Evolutionary conservation across 441 rosid genomes (phyloP).

Genomic region (Isatis lusitanica): DNA sequence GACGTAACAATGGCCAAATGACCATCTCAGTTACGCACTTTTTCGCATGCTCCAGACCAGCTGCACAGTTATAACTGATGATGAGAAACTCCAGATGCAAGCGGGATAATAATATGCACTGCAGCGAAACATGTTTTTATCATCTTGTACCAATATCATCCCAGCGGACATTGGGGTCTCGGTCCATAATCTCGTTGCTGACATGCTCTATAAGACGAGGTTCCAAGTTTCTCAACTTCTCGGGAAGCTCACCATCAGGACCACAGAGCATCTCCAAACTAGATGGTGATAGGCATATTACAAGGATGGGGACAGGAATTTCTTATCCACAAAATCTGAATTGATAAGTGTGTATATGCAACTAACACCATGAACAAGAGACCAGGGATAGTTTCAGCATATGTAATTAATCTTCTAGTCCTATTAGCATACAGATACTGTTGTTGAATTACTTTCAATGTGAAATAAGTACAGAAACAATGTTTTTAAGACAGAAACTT

Average conservation of each 20-base stretch:
- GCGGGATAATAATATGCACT: slow-evolving; percentile 9
- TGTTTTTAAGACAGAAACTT: not conserved
- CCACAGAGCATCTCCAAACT: slow-evolving; percentile 95
- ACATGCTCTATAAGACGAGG: slow-evolving; percentile 96
- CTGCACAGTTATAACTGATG: slow-evolving; percentile 43
- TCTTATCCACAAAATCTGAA: slow-evolving; percentile 11
- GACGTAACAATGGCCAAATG: slow-evolving; percentile 93
- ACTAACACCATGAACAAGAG: slow-evolving; percentile 20
- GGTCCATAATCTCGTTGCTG: slow-evolving; percentile 96
- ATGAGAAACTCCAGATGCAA: slow-evolving; percentile 28
- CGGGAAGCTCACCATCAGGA: slow-evolving; percentile 97
- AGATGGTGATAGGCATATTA: slow-evolving; percentile 4
- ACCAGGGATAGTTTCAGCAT: not conserved
- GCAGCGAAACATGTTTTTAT: slow-evolving; percentile 17
- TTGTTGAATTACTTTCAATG: slow-evolving; percentile 8
- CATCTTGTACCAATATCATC: slow-evolving; percentile 80
- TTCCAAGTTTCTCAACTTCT: slow-evolving; percentile 89
- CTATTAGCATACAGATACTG: not conserved
- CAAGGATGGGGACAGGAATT: not conserved
- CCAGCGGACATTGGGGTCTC: slow-evolving; percentile 95
- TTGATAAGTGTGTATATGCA: not conserved
- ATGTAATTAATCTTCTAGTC: not conserved
- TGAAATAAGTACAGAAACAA: not conserved
- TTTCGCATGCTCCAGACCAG: slow-evolving; percentile 98
- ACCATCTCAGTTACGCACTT: slow-evolving; percentile 98